Percentiles rank a stretch among this genome's conserved stretches.
These are phyloP conservation scores for Entomortierella parvispora DNA, from an alignment of 192 early-diverging fungal genomes.

Conservation along the genomic window DNA sequence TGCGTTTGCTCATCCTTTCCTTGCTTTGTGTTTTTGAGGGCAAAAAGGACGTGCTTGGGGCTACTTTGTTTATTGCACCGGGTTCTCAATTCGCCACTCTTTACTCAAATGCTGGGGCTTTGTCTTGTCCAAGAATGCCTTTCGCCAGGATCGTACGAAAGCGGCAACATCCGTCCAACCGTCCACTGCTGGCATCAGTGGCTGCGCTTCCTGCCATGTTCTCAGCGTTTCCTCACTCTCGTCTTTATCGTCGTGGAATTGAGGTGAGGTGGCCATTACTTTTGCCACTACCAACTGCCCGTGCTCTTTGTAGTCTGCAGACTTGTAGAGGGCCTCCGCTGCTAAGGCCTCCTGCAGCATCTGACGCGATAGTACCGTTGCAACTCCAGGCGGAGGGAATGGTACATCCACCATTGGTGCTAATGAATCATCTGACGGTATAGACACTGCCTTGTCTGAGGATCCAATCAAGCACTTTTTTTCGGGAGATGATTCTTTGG, in stretches of 20 bases:
- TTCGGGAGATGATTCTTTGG: no score
- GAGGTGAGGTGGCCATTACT: slow-evolving; percentile 31
- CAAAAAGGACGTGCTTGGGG: no score
- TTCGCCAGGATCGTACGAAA: slow-evolving; percentile 39
- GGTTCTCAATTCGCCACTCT: slow-evolving; percentile 41
- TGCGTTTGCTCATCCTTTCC: no score
- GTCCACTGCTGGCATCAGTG: slow-evolving; percentile 9
- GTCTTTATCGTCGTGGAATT: slow-evolving; percentile 20
- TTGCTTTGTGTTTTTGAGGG: no score
- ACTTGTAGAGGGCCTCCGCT: slow-evolving; percentile 31
- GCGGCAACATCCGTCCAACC: slow-evolving; percentile 29
- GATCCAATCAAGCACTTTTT: no score
- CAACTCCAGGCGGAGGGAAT: slow-evolving; percentile 15
- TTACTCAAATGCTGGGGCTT: slow-evolving; percentile 27
- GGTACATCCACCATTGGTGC: slow-evolving; percentile 7
- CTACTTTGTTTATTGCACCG: slow-evolving; percentile 12
- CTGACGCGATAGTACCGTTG: not conserved
- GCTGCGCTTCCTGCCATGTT: slow-evolving; percentile 18
- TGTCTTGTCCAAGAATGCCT: slow-evolving; percentile 22
- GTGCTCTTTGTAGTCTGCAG: slow-evolving; percentile 27
- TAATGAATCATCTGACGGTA: not conserved
- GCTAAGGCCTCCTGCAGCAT: slow-evolving; percentile 27
- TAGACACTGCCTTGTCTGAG: not conserved
- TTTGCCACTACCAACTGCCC: slow-evolving; percentile 33
- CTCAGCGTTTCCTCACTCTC: slow-evolving; percentile 18